phyloP scores from a whole-genome alignment of 129 eudicot genomes.

The Saussurea involucrata region DNA sequence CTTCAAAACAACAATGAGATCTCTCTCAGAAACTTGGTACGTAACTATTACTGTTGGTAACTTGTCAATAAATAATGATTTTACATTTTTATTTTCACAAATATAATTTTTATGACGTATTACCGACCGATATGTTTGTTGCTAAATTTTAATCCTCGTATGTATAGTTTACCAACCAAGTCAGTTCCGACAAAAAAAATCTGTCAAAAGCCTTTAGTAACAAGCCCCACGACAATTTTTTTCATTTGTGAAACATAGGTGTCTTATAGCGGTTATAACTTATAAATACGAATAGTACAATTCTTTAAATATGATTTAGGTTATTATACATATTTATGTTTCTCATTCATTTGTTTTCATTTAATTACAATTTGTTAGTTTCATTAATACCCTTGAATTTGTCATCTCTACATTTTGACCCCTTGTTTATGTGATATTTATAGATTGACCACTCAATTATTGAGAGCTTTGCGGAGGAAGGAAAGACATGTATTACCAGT shows the following conservation, averaged over 20 bases:
- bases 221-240: too few species aligned
- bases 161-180: neutral
- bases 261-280: too few species aligned
- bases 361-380: too few species aligned
- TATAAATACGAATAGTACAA: too few species aligned
- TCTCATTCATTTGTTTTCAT: neutral
- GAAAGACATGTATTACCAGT: conserved; percentile 51
- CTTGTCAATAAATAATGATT: neutral
- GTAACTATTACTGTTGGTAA: neutral
- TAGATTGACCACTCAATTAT: conserved; percentile 66
- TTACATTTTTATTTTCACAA: neutral
- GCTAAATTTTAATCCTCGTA: neutral
- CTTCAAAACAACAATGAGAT: conserved; percentile 38
- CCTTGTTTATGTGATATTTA: conserved; percentile 1
- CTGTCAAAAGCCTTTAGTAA: neutral
- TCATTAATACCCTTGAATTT: too few species aligned
- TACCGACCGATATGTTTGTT: neutral
- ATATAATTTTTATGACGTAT: neutral
- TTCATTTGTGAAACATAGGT: too few species aligned
- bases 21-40: conserved; percentile 58
- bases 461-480: conserved; percentile 57
- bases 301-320: too few species aligned
- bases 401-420: neutral
- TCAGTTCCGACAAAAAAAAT: neutral
- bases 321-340: neutral